Conservation (phyloP, 2,329 filamentous ascomycete species). For the Trichoderma cornu-damae region DNA sequence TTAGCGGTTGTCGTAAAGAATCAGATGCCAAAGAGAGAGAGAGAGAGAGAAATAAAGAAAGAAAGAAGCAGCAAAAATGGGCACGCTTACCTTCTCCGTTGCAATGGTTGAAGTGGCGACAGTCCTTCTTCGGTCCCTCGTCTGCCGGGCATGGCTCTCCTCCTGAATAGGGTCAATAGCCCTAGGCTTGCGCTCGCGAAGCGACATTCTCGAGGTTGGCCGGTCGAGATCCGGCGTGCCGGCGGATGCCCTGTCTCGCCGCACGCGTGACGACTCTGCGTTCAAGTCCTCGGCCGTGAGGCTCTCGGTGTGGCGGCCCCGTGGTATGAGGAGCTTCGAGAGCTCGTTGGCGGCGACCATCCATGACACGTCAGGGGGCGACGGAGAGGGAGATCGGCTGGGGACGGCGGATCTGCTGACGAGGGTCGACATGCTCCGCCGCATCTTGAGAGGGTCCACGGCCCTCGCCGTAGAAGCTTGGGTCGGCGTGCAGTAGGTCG, state of each 20-base stretch:
- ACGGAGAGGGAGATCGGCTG: constrained; percentile 53
- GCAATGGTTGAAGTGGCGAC: not conserved
- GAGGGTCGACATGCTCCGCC: constrained; percentile 57
- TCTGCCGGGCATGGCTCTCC: constrained; percentile 26
- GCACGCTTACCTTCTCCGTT: constrained; percentile 27
- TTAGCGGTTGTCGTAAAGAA: not conserved
- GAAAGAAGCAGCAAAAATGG: no score
- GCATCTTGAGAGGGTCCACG: constrained; percentile 60
- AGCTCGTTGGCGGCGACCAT: constrained; percentile 76
- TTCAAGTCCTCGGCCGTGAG: constrained; percentile 74
- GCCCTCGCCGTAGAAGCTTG: constrained; percentile 82
- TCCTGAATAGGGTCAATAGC: constrained; percentile 51
- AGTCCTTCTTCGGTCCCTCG: constrained; percentile 55
- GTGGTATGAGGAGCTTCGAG: constrained; percentile 74
- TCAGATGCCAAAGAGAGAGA: no score
- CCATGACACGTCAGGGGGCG: constrained; percentile 81
- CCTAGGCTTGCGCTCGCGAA: constrained; percentile 65
- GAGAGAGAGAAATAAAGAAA: no score
- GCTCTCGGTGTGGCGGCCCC: constrained; percentile 67
- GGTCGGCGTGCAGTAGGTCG: constrained; percentile 82
- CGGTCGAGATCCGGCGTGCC: constrained; percentile 32
- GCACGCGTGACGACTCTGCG: constrained; percentile 56
- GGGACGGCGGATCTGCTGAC: constrained; percentile 21
- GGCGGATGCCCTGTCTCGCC: constrained; percentile 59
- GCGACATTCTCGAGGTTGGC: constrained; percentile 60